phyloP scores from a whole-genome alignment of 352 stramenopile species.

The Bremia lactucae region DNA sequence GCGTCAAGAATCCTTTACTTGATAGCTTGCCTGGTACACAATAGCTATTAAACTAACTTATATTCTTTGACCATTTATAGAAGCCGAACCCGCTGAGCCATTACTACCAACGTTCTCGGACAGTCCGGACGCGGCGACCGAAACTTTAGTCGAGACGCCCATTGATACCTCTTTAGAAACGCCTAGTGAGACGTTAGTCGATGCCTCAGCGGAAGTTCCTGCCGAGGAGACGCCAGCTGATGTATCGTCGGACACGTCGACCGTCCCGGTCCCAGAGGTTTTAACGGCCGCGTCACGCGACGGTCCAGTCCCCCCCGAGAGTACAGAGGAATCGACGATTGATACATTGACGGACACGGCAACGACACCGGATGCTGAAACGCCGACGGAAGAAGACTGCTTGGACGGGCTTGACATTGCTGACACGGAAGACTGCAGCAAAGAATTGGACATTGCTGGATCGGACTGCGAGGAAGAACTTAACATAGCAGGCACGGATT shows the following conservation, averaged over 20 bases:
- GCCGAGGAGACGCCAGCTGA: too few species aligned
- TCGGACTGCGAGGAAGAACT: conserved; percentile 21
- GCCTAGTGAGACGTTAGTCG: too few species aligned
- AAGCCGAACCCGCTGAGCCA: not conserved
- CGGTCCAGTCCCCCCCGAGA: not conserved
- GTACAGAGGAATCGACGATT: not conserved
- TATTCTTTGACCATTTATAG: too few species aligned
- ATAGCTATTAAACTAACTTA: too few species aligned
- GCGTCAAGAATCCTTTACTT: too few species aligned
- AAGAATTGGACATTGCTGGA: conserved; percentile 22
- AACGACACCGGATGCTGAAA: not conserved
- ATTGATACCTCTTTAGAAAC: too few species aligned
- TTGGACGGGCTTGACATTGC: conserved; percentile 17
- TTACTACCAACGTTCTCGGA: too few species aligned
- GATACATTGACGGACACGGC: conserved; percentile 2
- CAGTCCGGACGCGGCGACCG: not conserved
- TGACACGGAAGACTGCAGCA: conserved; percentile 11
- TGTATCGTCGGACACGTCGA: not conserved
- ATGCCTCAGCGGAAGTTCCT: too few species aligned
- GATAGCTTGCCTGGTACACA: too few species aligned
- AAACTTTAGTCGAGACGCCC: too few species aligned
- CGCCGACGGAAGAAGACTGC: conserved; percentile 16
- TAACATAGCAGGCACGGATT: conserved; percentile 19
- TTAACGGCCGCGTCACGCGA: too few species aligned
- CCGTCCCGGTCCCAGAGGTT: too few species aligned